Conservation (phyloP, 2,329 filamentous ascomycete genomes). For the Cercospora zeae-maydis region DNA sequence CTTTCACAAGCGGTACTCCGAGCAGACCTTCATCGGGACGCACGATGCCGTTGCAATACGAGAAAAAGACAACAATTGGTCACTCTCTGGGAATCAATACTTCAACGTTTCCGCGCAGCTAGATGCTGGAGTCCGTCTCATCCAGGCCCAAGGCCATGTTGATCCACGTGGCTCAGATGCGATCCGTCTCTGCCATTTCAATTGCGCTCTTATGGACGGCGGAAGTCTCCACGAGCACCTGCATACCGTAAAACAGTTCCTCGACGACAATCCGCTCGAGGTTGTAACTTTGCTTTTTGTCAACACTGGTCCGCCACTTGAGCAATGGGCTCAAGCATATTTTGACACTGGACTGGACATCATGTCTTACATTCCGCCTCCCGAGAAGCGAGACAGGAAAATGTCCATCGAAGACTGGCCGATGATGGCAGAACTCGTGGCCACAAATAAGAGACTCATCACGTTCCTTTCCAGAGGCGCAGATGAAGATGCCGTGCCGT, state of each 20-base stretch:
- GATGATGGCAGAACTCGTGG: slow-evolving; percentile 42
- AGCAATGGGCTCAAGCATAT: slow-evolving; percentile 47
- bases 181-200: slow-evolving; percentile 30
- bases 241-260: slow-evolving; percentile 17
- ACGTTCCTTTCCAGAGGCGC: slow-evolving; percentile 46
- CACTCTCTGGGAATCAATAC: slow-evolving; percentile 30
- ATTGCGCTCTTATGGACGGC: slow-evolving; percentile 31
- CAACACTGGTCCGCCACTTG: slow-evolving; percentile 45
- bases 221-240: slow-evolving; percentile 26
- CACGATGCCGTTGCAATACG: slow-evolving; percentile 63
- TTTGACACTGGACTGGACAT: slow-evolving; percentile 51
- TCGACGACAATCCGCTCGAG: slow-evolving; percentile 27
- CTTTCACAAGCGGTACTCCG: slow-evolving; percentile 56
- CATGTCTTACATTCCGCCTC: slow-evolving; percentile 39
- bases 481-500: slow-evolving; percentile 39
- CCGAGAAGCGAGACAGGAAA: slow-evolving; percentile 23
- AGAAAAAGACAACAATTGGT: slow-evolving; percentile 32
- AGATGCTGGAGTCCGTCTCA: slow-evolving; percentile 40
- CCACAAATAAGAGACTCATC: slow-evolving; percentile 42
- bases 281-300: slow-evolving; percentile 32
- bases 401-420: slow-evolving; percentile 43
- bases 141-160: slow-evolving; percentile 29
- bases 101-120: slow-evolving; percentile 53
- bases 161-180: slow-evolving; percentile 23
- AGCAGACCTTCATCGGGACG: slow-evolving; percentile 59